Base-by-base conservation (phyloP, 164 flowering plant species). In the Vitis labrusca region DNA sequence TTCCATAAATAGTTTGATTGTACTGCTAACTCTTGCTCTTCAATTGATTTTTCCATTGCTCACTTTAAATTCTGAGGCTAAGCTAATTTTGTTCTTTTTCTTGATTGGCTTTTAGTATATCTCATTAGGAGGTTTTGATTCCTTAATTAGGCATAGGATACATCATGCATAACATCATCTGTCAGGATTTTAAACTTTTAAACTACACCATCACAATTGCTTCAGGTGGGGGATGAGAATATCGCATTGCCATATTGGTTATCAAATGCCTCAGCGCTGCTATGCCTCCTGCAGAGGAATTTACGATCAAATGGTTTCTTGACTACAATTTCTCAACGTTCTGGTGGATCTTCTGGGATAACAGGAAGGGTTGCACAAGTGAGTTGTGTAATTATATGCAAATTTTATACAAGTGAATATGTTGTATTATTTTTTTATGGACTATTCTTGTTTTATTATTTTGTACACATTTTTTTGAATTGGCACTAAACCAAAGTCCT, bases 221-320 rank as follows among this genome's bases (percentile, higher is more conserved):
- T 73, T 67, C 88, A 95, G 99, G 91, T 70, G 58, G 96, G 90
- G 30, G 90, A 93, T 71, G 94, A 90, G 78, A 84, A 76, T 32
- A 49, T 59, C 11, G 76, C 79, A 11, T 83, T 93, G 76, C 99
- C 99, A 15, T 95, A 93, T 83, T 95, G 99, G 99, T 78, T 95
- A 79, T 89, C 99, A 66, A 95, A 93, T 83, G 84, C 97, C 15
- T 95, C 99, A 10, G 88, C 99, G 27, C 93, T 95, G 74, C 78
- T 95, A 47, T 95, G 98, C 85, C 88, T 95, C 50, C 77, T 95
- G 64, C 98, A 93, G 73, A 86, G 87, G 74, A 93, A 88, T 70
- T 77, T 91, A 55, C 81, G 88, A 11, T 83, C 92, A 55, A 90
- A 82, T 79, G 91, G 94, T 7, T 89, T 89, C 79, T 64, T 95